Evolutionary conservation across 257 asterid species (phyloP).

Genomic region (Lantana camara): DNA sequence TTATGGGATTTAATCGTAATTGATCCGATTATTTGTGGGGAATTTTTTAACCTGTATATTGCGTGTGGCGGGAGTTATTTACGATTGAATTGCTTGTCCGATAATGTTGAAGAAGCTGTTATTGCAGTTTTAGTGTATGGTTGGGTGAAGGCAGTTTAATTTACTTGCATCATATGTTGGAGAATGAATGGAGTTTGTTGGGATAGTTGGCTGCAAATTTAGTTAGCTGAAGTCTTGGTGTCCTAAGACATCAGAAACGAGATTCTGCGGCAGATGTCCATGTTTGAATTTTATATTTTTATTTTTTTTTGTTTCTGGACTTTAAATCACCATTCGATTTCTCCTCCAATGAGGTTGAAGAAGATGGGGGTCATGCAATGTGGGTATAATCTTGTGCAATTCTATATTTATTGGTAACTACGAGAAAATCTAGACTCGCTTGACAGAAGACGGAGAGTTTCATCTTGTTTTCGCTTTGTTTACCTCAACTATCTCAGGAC

Average conservation of each 20-base stretch:
- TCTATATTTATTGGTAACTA: not conserved
- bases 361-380: constrained; percentile 8
- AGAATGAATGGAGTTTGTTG: not conserved
- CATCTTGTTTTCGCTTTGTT: constrained; percentile 3
- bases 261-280: constrained; percentile 1
- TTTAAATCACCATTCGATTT: not conserved
- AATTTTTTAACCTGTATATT: not conserved
- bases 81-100: not conserved
- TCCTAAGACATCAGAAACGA: constrained; percentile 1
- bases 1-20: not conserved
- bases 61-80: not conserved
- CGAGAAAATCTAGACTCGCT: constrained; percentile 1
- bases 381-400: constrained; percentile 2
- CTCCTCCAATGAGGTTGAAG: not conserved
- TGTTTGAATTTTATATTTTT: not conserved
- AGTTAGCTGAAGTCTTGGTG: constrained; percentile 16
- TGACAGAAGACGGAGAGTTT: not conserved
- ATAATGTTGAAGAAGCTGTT: not conserved
- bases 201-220: constrained; percentile 19
- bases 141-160: not conserved
- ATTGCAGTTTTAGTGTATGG: not conserved
- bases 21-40: not conserved
- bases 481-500: constrained; percentile 16
- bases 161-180: constrained; percentile 1
- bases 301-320: constrained; percentile 18